A percentile compares a stretch with the other conserved stretches of the same genome.
Evolutionary conservation across 495 filamentous ascomycete species (phyloP).

Genomic region (Neurospora intermedia): DNA sequence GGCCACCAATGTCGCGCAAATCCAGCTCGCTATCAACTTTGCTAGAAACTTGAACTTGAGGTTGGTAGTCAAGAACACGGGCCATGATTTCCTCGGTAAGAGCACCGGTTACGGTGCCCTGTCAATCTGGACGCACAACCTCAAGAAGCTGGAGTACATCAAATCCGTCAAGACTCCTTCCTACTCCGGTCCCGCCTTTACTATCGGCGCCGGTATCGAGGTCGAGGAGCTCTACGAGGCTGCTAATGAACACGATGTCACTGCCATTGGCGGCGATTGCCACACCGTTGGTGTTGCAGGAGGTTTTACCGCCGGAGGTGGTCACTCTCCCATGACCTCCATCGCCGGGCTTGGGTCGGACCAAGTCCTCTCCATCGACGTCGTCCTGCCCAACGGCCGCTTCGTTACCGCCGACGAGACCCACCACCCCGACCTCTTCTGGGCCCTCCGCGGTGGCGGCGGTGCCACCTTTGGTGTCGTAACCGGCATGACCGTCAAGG

Average conservation of each 20-base stretch:
- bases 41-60: constrained; percentile 48
- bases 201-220: constrained; percentile 48
- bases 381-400: constrained; percentile 40
- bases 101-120: constrained; percentile 37
- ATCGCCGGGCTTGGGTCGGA: constrained; percentile 38
- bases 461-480: constrained; percentile 40
- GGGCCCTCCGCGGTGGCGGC: constrained; percentile 21
- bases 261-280: constrained; percentile 40
- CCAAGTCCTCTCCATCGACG: constrained; percentile 33
- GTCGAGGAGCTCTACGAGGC: constrained; percentile 39
- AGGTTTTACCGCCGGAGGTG: constrained; percentile 33
- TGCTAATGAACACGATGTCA: constrained; percentile 35
- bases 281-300: constrained; percentile 26
- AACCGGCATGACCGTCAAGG: constrained; percentile 38
- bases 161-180: constrained; percentile 7
- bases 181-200: constrained; percentile 42
- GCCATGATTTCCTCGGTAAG: constrained; percentile 54
- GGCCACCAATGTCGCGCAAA: constrained; percentile 41
- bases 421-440: constrained; percentile 44
- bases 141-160: constrained; percentile 20
- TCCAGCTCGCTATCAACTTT: constrained; percentile 53
- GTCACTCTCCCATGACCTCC: constrained; percentile 30
- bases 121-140: constrained; percentile 47
- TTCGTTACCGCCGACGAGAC: constrained; percentile 39
- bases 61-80: constrained; percentile 55